These are phyloP conservation scores for Suillus subluteus DNA, from an alignment of 768 basidiomycete genomes.

Conservation along the genomic window DNA sequence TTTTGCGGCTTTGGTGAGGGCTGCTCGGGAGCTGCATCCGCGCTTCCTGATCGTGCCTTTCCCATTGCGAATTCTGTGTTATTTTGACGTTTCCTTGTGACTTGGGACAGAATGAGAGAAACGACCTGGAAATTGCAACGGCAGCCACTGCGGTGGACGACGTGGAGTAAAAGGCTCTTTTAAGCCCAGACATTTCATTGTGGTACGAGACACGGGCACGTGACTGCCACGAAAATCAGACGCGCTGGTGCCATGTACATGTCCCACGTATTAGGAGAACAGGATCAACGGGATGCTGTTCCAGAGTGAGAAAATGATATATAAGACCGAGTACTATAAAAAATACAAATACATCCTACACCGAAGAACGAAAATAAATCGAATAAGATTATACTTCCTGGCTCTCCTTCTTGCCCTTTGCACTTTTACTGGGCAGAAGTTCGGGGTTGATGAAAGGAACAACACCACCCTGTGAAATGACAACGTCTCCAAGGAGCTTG, in stretches of 20 bases:
- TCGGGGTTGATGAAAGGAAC: constrained; percentile 54
- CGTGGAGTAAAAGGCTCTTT: not conserved
- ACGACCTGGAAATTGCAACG: not conserved
- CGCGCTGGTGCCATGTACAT: not conserved
- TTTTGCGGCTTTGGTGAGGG: not conserved
- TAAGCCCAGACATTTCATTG: too few species aligned
- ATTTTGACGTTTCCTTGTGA: not conserved
- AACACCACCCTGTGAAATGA: constrained; percentile 68
- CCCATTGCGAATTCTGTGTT: constrained; percentile 19
- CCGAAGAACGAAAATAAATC: constrained; percentile 18
- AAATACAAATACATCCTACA: constrained; percentile 37
- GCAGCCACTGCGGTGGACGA: not conserved
- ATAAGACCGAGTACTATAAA: constrained; percentile 29
- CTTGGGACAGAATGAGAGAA: not conserved
- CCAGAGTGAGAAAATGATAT: constrained; percentile 22
- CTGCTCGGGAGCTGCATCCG: not conserved
- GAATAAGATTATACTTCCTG: constrained; percentile 44
- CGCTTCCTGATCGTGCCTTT: constrained; percentile 13
- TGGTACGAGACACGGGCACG: constrained; percentile 9
- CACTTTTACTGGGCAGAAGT: constrained; percentile 55
- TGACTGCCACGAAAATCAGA: constrained; percentile 1
- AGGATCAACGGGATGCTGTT: not conserved
- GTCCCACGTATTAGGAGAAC: not conserved
- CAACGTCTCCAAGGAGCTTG: constrained; percentile 48
- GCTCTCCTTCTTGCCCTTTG: constrained; percentile 55